Base-by-base conservation (phyloP, 441 rosid genomes). In the Geranium incanum region DNA sequence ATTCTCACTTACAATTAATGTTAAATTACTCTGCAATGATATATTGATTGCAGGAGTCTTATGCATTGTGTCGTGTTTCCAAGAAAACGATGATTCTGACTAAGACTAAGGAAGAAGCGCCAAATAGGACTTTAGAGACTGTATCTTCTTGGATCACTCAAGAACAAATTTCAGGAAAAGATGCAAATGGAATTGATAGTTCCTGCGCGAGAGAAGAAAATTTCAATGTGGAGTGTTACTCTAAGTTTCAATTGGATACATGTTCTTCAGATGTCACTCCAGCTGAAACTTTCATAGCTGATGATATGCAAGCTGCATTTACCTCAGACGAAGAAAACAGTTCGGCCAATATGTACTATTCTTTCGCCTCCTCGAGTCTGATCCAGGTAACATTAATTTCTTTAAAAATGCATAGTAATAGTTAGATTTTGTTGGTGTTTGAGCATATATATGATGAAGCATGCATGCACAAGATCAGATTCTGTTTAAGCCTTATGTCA, bases 41-140 rank as follows among this genome's bases (percentile, higher is more conserved):
- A 2, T 28, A 2, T 28, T 15, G 5, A 50, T 8, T 74, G 36
- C 72, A 87, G 91, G 91, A 87, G 77, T 87, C 86, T 1, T 87
- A 85, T 71, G 87, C 89, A 55, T 66, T 91, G 52, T 91, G 97
- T 74, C 94, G 95, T 0, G 85, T 91, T 72, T 89, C 89, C 85
- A 89, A 83, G 86, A 91, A 91, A 85, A 80, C 78, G 15, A 77
- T 80, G 67, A 88, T 83, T 77, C 73, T 81, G 50, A 81, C 90
- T 18, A 87, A 82, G 76, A 43, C 81, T 73, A 85, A 77, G 78
- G 84, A 76, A 70, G 82, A 68, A 37, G 67, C 67, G 59, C 71
- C 23, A 6, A 70, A 37, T 4, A 28, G 68, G 16, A 38, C 8
- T 5, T 19, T 9, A 4, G 55, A 77, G 16, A 66, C 67, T 52